Conservation (phyloP, 2,329 filamentous ascomycete genomes). For the Chaetomium sp. region DNA sequence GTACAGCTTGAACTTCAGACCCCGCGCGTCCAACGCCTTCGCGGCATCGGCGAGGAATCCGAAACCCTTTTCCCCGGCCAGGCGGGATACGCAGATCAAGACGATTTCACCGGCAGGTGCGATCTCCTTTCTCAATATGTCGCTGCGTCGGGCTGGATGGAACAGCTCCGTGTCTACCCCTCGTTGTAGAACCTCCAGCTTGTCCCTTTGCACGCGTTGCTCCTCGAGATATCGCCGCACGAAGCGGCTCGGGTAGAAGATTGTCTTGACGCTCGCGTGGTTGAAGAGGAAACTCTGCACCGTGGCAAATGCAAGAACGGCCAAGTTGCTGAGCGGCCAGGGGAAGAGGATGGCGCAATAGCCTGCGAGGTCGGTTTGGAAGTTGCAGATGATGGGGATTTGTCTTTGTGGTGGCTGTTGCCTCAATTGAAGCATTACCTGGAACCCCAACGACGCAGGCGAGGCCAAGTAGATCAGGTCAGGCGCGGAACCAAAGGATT, state of each 20-base stretch:
- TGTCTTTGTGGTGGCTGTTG: not conserved
- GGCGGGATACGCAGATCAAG: constrained; percentile 9
- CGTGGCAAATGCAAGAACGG: constrained; percentile 4
- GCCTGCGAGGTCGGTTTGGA: constrained; percentile 18
- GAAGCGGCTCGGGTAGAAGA: constrained; percentile 17
- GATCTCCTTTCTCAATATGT: not conserved
- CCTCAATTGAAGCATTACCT: constrained; percentile 12
- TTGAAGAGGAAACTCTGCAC: constrained; percentile 16
- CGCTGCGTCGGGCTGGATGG: not conserved
- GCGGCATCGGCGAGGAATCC: constrained; percentile 7
- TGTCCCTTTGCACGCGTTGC: not conserved
- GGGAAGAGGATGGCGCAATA: constrained; percentile 21
- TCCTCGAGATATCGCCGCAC: constrained; percentile 12
- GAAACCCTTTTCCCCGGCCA: constrained; percentile 18
- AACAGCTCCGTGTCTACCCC: constrained; percentile 16
- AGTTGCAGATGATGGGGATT: constrained; percentile 16
- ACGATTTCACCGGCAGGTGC: constrained; percentile 7
- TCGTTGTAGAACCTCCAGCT: constrained; percentile 8
- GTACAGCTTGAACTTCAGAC: constrained; percentile 2
- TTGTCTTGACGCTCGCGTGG: constrained; percentile 8
- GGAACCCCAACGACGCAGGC: constrained; percentile 17
- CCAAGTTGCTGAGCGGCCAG: constrained; percentile 10
- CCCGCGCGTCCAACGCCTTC: not conserved
- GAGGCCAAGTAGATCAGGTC: constrained; percentile 20
- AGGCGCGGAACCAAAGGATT: not conserved